A percentile compares a stretch with the other conserved stretches of the same genome.
These are phyloP conservation scores for Cordyceps tenuipes DNA, from an alignment of 2,329 filamentous ascomycete genomes.

Conservation along the genomic window DNA sequence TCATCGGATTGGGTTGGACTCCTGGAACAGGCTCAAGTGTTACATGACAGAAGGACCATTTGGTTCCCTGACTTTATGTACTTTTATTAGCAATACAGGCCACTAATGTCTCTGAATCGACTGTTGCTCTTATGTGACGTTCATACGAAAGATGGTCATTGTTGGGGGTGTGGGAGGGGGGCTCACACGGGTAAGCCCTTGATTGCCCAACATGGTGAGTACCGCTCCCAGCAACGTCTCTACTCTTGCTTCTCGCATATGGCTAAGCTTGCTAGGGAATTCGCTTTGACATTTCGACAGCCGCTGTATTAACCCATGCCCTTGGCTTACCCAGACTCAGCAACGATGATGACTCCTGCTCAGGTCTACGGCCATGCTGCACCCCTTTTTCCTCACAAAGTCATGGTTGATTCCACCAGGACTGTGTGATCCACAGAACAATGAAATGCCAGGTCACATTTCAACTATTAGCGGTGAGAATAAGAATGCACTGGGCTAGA, in stretches of 20 bases:
- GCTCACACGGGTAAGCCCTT: neutral
- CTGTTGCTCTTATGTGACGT: neutral
- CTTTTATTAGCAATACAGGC: conserved; percentile 8
- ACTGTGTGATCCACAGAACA: neutral
- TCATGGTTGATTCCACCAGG: neutral
- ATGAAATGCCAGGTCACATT: neutral
- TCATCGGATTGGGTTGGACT: neutral
- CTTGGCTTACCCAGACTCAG: neutral
- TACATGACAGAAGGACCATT: neutral
- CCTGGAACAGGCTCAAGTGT: neutral
- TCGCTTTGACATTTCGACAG: neutral
- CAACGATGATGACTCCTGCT: neutral
- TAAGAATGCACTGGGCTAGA: neutral
- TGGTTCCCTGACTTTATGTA: neutral
- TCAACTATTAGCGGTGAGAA: conserved; percentile 1
- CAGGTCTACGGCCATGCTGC: neutral
- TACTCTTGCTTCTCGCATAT: neutral
- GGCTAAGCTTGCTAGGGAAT: neutral
- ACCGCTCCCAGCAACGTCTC: neutral
- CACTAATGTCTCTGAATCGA: neutral
- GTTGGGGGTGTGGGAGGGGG: neutral
- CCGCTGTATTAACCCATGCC: neutral
- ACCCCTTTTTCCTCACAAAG: neutral
- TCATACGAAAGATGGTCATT: neutral
- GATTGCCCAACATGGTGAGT: neutral